phyloP scores from a whole-genome alignment of 441 rosid genomes.

The Gossypium schwendimanii region DNA sequence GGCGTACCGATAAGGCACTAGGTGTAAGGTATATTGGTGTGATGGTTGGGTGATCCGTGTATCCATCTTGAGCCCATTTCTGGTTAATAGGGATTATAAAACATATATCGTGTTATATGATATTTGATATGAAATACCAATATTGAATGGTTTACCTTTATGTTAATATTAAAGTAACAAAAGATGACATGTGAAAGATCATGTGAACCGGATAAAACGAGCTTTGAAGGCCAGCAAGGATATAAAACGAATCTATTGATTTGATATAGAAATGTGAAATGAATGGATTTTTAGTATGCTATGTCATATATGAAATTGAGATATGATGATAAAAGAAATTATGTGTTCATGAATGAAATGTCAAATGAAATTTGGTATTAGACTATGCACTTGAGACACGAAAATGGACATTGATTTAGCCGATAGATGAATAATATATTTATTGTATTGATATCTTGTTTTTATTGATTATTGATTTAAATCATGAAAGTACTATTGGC shows the following conservation, averaged over 20 bases:
- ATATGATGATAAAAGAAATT: not conserved
- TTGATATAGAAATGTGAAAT: not conserved
- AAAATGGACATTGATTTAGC: not conserved
- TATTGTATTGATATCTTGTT: not conserved
- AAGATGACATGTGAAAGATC: not conserved
- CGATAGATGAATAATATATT: too few species aligned
- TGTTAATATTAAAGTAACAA: too few species aligned
- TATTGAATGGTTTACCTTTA: too few species aligned
- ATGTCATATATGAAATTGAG: not conserved
- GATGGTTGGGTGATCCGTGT: too few species aligned
- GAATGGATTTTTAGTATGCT: not conserved
- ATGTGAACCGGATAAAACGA: not conserved
- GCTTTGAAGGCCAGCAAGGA: not conserved
- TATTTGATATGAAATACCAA: too few species aligned
- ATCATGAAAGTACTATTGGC: not conserved
- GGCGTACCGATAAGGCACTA: too few species aligned
- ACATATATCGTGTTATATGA: too few species aligned
- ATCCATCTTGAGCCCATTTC: too few species aligned
- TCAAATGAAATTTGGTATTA: not conserved
- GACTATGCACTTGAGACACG: not conserved
- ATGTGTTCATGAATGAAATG: not conserved
- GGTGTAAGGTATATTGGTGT: too few species aligned
- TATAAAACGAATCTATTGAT: not conserved
- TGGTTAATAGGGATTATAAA: too few species aligned
- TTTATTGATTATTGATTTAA: too few species aligned